Evolutionary conservation across 1,284 basidiomycete genomes (phyloP).

Genomic region (Papiliotrema laurentii): DNA sequence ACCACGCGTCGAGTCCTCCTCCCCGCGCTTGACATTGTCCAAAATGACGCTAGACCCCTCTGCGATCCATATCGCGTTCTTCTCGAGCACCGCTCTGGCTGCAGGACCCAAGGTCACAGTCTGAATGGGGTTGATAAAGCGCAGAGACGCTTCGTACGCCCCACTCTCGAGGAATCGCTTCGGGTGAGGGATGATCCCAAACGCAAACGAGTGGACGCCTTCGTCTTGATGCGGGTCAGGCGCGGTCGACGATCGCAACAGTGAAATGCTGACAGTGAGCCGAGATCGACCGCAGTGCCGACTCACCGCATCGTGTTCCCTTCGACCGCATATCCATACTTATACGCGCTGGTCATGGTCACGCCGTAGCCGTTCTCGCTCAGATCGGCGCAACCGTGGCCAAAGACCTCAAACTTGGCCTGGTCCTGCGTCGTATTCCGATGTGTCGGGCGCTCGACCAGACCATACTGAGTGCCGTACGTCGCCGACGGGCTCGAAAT

Average conservation of each 20-base stretch:
- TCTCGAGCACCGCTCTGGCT: background rate
- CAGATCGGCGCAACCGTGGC: constrained; percentile 59
- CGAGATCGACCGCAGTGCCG: too few species aligned
- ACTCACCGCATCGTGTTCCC: constrained; percentile 39
- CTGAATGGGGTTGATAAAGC: constrained; percentile 48
- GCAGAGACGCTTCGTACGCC: constrained; percentile 55
- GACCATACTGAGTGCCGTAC: constrained; percentile 91
- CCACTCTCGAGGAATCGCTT: constrained; percentile 66
- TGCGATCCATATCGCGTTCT: background rate
- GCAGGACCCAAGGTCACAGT: background rate
- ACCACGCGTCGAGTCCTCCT: background rate
- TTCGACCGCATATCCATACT: constrained; percentile 56
- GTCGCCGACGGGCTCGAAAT: constrained; percentile 77
- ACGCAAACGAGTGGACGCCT: constrained; percentile 69
- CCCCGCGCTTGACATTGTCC: background rate
- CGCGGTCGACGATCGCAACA: constrained; percentile 77
- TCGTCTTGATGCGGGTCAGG: constrained; percentile 56
- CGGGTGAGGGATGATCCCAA: constrained; percentile 75
- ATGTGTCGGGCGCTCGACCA: constrained; percentile 81
- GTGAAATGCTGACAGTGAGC: constrained; percentile 54
- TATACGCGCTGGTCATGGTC: constrained; percentile 82
- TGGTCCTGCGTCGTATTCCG: constrained; percentile 77
- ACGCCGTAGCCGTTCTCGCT: constrained; percentile 75
- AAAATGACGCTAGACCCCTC: background rate
- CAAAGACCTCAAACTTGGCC: constrained; percentile 64